Conservation (phyloP, 1,284 basidiomycete genomes). For the Papiliotrema laurentii region DNA sequence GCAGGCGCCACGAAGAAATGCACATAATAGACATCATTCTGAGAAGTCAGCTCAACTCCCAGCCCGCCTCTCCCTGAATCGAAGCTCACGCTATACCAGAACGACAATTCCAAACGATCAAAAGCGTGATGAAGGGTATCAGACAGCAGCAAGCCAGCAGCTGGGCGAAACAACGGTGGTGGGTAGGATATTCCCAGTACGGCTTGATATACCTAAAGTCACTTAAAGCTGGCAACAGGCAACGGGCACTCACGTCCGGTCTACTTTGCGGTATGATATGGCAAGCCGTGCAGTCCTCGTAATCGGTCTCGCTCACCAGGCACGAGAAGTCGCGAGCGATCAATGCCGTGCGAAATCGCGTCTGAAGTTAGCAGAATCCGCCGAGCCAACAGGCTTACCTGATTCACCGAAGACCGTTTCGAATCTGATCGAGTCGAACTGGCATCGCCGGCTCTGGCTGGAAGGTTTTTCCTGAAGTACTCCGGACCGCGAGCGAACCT, state of each 20-base stretch:
- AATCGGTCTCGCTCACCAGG: neutral
- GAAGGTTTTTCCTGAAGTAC: too few relatives aligned
- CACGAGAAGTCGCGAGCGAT: conserved; percentile 18
- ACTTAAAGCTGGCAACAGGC: neutral
- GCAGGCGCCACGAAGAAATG: neutral
- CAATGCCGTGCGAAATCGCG: neutral
- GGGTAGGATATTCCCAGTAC: neutral
- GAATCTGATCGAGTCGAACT: too few relatives aligned
- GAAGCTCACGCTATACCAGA: neutral
- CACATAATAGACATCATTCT: neutral
- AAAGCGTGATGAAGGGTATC: neutral
- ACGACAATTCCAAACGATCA: neutral
- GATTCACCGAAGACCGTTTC: too few relatives aligned
- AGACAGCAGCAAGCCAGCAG: neutral
- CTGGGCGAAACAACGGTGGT: neutral
- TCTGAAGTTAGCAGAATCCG: too few relatives aligned
- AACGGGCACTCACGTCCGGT: neutral
- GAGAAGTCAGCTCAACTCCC: too few relatives aligned
- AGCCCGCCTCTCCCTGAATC: neutral
- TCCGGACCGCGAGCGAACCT: too few relatives aligned
- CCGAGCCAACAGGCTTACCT: too few relatives aligned
- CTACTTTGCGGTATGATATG: conserved; percentile 1
- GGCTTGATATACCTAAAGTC: neutral
- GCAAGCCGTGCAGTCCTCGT: neutral
- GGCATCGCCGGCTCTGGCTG: too few relatives aligned